A percentile compares a stretch with the other conserved stretches of the same genome.
Conservation (phyloP, 257 asterid species). For the Osmanthus fragrans region DNA sequence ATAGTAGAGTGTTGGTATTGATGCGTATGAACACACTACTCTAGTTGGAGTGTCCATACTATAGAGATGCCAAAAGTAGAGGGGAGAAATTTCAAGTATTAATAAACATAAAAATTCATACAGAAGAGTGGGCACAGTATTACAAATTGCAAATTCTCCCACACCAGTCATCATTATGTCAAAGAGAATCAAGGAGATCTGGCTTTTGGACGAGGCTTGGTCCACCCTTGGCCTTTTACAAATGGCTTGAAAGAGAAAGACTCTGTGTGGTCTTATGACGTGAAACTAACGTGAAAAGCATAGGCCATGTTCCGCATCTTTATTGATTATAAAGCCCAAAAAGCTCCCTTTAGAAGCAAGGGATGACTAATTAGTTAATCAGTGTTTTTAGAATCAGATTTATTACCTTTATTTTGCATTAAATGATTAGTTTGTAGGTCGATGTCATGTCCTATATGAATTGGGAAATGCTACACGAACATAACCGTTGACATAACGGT, state of each 20-base stretch:
- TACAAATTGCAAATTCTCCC: conserved; percentile 27
- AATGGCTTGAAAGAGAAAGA: conserved; percentile 51
- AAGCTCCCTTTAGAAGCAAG: background rate
- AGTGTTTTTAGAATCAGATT: background rate
- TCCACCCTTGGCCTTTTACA: conserved; percentile 23
- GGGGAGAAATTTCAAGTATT: no score
- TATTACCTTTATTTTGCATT: background rate
- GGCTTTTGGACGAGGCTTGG: conserved; percentile 29
- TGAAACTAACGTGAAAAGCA: background rate
- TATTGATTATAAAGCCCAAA: background rate
- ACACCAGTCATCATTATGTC: conserved; percentile 35
- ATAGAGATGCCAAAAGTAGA: no score
- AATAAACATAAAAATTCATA: no score
- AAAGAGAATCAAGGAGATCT: conserved; percentile 37
- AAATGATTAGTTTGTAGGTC: background rate
- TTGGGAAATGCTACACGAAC: no score
- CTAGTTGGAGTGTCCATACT: no score
- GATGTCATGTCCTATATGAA: background rate
- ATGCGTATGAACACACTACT: no score
- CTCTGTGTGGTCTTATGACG: conserved; percentile 23
- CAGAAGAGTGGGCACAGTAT: conserved; percentile 22
- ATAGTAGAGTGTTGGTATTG: no score
- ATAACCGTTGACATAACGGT: no score
- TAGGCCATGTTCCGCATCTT: background rate
- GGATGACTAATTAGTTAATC: background rate